These are phyloP conservation scores for Avena eriantha DNA, from an alignment of 176 grass and related monocot species.

Conservation along the genomic window DNA sequence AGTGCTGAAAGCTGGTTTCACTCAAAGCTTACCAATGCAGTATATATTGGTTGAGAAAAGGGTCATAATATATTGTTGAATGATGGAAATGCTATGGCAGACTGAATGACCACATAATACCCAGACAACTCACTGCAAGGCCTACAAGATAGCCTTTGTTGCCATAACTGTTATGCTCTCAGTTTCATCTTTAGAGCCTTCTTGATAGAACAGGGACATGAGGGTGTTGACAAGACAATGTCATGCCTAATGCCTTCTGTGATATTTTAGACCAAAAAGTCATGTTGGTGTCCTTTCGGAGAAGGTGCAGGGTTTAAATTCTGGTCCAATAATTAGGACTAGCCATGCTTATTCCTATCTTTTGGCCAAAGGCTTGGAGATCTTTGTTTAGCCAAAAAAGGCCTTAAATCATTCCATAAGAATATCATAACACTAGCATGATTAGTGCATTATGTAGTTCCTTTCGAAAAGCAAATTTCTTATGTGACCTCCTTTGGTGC, in stretches of 20 bases:
- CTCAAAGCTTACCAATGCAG: background rate
- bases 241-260: conserved; percentile 21
- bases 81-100: background rate
- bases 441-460: conserved; percentile 10
- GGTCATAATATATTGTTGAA: background rate
- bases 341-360: background rate
- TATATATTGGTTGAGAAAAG: background rate
- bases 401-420: background rate
- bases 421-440: conserved; percentile 38
- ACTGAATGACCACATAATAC: conserved; percentile 17
- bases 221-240: conserved; percentile 26
- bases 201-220: conserved; percentile 15
- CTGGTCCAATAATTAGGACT: conserved; percentile 21
- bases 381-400: background rate
- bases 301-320: conserved; percentile 13
- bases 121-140: background rate
- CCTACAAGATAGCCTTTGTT: conserved; percentile 5
- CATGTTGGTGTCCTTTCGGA: conserved; percentile 14
- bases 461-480: conserved; percentile 12
- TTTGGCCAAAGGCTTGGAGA: conserved; percentile 26
- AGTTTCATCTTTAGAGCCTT: background rate
- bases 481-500: conserved; percentile 5
- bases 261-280: conserved; percentile 36
- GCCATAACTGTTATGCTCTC: background rate
- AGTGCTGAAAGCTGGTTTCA: background rate